These are phyloP conservation scores for Lathyrus tuberosus DNA, from an alignment of 306 rosid species.

Conservation along the genomic window DNA sequence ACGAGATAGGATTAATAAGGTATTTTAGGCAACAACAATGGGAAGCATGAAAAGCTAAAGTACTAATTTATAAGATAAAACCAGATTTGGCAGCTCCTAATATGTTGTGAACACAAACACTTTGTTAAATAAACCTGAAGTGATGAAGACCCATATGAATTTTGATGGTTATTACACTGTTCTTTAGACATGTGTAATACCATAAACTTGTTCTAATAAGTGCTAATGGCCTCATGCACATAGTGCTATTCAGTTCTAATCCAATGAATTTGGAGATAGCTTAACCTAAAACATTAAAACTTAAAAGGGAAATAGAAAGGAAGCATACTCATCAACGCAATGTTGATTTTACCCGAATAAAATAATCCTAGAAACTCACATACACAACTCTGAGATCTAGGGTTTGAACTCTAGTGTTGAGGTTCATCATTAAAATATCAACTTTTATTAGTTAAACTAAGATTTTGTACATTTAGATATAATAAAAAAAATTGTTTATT, in stretches of 20 bases:
- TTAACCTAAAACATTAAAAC: conserved; percentile 30
- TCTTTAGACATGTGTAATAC: conserved; percentile 49
- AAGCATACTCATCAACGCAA: conserved; percentile 11
- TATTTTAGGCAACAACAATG: conserved; percentile 37
- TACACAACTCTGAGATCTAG: no score
- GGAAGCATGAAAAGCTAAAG: conserved; percentile 28
- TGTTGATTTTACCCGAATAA: background rate
- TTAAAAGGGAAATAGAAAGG: conserved; percentile 42
- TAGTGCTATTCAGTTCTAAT: conserved; percentile 52
- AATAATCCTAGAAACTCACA: no score
- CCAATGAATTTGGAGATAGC: conserved; percentile 50
- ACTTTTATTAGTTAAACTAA: no score
- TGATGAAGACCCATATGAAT: conserved; percentile 45
- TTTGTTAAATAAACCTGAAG: conserved; percentile 31
- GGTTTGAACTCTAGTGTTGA: no score
- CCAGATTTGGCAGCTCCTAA: conserved; percentile 43
- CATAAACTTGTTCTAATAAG: conserved; percentile 44
- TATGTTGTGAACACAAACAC: conserved; percentile 43
- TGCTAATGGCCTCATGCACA: conserved; percentile 41
- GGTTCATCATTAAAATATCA: no score
- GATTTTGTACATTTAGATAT: no score
- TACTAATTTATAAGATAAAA: conserved; percentile 33
- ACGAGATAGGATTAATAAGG: conserved; percentile 39
- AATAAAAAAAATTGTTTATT: no score
- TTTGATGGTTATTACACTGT: conserved; percentile 42